Base-by-base conservation (phyloP, 1,139 yeast genomes). In the Pichia kudriavzevii region DNA sequence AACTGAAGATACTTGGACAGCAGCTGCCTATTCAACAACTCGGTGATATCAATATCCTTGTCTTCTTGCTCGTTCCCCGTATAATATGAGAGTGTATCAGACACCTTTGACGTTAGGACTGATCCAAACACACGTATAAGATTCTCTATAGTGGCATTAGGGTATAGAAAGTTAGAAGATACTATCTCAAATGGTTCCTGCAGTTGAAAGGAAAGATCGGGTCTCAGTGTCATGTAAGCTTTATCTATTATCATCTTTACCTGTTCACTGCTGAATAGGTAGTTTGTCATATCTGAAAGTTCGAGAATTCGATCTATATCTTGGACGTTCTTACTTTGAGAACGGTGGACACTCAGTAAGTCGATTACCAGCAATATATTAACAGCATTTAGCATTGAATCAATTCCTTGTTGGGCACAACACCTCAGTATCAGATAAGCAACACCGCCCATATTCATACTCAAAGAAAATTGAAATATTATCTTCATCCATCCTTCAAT, bases 1-100 rank as follows among this genome's bases (percentile, higher is more conserved):
- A 48, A 48, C 13, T 42, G 41, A 22, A 53, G 37, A 31, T 50
- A 55, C 17, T 38, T 42, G 10, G 48, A 47, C n/a, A 49, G 32
- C 8, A 48, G 13, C 29, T 44, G 45, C 19, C 30, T 30, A 31
- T 38, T 39, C 7, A 40, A 13, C 4, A 43, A 17, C 22, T 36
- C 19, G 4, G 9, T 20, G 18, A 12, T 8, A 16, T 35, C 24
- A 11, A 9, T 16, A 3, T 22, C 31, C 2, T 20, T 30, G 4
- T 28, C 24, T 12, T 29, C 26, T 20, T 34, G 19, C 2, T 34
- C 28, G 8, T 17, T 18, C 5, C 21, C 30, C 14, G 30, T 35
- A 29, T 44, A 45, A 25, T 27, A 38, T 10, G 52, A 39, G 11
- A 47, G 26, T 3, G 42, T 32, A 13, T 39, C 29, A 7, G 43